These are phyloP conservation scores for Xerocomus potaroensis DNA, from an alignment of 768 basidiomycete genomes.

Conservation along the genomic window DNA sequence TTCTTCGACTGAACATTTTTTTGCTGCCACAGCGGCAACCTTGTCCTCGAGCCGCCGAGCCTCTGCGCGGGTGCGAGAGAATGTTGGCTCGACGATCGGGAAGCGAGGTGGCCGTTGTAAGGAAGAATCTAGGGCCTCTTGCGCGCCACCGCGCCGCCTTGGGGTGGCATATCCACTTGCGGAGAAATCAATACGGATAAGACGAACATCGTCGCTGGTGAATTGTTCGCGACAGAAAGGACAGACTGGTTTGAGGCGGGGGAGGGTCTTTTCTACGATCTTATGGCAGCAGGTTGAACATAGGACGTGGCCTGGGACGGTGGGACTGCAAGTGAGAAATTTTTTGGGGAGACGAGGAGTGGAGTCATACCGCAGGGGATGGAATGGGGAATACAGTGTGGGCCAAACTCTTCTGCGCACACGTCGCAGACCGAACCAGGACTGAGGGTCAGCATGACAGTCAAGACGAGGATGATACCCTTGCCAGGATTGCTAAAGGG, in stretches of 20 bases:
- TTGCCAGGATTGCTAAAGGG: constrained; percentile 36
- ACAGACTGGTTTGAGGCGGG: constrained; percentile 68
- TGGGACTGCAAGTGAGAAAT: constrained; percentile 21
- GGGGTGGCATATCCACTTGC: constrained; percentile 68
- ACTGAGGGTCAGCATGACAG: constrained; percentile 73
- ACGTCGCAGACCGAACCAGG: constrained; percentile 86
- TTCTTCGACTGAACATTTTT: constrained; percentile 87
- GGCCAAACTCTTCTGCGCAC: constrained; percentile 81
- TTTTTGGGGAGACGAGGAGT: constrained; percentile 11
- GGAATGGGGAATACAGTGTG: constrained; percentile 69
- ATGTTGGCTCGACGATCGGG: constrained; percentile 40
- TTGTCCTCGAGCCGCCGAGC: constrained; percentile 71
- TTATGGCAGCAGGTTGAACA: constrained; percentile 73
- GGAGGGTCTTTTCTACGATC: constrained; percentile 76
- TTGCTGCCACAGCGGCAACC: constrained; percentile 72
- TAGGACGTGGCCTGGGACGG: constrained; percentile 65
- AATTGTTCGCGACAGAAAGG: constrained; percentile 84
- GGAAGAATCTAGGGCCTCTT: constrained; percentile 42
- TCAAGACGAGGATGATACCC: constrained; percentile 38
- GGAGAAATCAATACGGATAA: constrained; percentile 76
- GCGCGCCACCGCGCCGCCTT: constrained; percentile 47
- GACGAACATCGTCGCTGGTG: constrained; percentile 58
- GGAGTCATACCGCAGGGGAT: constrained; percentile 79
- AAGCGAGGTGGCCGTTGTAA: constrained; percentile 44
- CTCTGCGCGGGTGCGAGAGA: constrained; percentile 44